Percentiles rank a stretch among this genome's conserved stretches.
Conservation (phyloP, 352 stramenopile genomes). For the Phytophthora palmivora region DNA sequence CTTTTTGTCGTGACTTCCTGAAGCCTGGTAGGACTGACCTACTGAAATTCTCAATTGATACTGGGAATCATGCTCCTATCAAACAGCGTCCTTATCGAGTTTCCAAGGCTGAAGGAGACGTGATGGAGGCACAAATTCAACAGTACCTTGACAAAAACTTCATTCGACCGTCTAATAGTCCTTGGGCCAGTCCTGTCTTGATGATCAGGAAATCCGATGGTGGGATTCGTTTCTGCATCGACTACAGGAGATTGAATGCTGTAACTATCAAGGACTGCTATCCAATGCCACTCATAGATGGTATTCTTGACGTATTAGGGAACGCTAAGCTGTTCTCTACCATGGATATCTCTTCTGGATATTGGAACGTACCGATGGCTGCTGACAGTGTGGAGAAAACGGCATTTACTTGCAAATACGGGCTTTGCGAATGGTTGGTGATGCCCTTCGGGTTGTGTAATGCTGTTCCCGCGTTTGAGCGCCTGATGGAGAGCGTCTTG, state of each 20-base stretch:
- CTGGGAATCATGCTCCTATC: not conserved
- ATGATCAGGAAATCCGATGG: too few relatives aligned
- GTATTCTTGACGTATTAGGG: not conserved
- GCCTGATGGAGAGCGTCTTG: too few relatives aligned
- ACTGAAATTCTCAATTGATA: not conserved
- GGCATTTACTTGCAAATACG: too few relatives aligned
- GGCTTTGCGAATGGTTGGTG: too few relatives aligned
- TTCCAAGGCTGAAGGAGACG: constrained; percentile 1
- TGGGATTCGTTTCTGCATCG: too few relatives aligned
- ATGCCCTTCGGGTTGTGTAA: too few relatives aligned
- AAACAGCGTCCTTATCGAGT: constrained; percentile 2
- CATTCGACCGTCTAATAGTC: not conserved
- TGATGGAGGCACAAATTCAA: not conserved
- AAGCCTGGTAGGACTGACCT: not conserved
- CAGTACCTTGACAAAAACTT: not conserved
- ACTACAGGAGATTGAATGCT: too few relatives aligned
- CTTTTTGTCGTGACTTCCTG: constrained; percentile 6
- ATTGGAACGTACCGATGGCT: not conserved
- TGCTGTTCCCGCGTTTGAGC: too few relatives aligned
- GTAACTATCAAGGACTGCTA: not conserved
- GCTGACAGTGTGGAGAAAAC: not conserved
- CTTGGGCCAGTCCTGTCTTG: too few relatives aligned
- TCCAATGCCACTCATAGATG: not conserved
- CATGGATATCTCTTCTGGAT: not conserved
- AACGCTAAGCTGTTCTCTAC: not conserved